Base-by-base conservation (phyloP, 768 basidiomycete genomes). In the Aureoboletus auriporus region DNA sequence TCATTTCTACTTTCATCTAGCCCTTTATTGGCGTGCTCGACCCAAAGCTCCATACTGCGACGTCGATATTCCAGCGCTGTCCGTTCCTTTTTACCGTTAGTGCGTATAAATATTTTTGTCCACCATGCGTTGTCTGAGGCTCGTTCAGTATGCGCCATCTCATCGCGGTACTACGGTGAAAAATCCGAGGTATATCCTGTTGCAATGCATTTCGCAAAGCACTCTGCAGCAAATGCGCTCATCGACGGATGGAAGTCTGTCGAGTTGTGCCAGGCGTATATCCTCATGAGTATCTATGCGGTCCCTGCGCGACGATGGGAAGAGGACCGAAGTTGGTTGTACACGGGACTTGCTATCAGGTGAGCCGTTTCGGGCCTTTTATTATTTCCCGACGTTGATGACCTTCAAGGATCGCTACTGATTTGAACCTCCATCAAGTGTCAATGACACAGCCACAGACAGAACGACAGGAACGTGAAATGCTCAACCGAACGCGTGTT, bases 41-140 rank as follows among this genome's bases (percentile, higher is more conserved):
- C 64, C 84, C 83, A 9, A 82, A 80, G 6, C 71, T 94, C 13
- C 93, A 94, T 60, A 92, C 86, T 0, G 82, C 89, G 9, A 79
- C 82, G 6, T 77, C 80, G 4, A 89, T 86, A 9, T 91, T 89
- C 56, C 79, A 86, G 16, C 75, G 93, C 45, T 90, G 88, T 58
- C 92, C 93, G 0, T 95, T 93, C 72, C 72, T 95, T 30, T 92
- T 93, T 65, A 94, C 92, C 39, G 89, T 91, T 50, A 76, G 86
- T 86, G 49, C 72, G 80, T 81, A 46, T 41, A 23, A 6, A 34
- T 10, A 14, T 2, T 9, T 26, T 45, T 2, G 31, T n/a, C n/a
- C 6, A 30, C 10, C 9, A 23, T 39, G 41, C 12, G 31, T 27
- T 30, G 8, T 50, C 44, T 45, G 8, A 46, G 26, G 11, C 23